Evolutionary conservation across 176 grass and related monocot species (phyloP), one percentile per base, ranked within the genome.

Genomic region (Oryza rufipogon): DNA sequence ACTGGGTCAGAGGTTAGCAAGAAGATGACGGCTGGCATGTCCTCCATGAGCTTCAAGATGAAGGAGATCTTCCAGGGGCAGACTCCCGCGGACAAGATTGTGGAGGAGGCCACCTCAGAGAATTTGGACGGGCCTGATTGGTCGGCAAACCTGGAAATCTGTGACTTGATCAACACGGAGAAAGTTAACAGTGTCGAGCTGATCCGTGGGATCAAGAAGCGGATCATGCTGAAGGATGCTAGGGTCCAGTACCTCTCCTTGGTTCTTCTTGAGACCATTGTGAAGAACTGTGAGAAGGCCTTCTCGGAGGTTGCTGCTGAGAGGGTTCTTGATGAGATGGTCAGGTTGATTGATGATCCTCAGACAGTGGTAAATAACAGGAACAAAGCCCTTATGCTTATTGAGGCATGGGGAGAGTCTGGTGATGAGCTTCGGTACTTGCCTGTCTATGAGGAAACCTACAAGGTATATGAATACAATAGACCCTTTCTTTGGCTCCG

Each of bases 221-320:
- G 94, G 76, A 90, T 97, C 82, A 87, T 97, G 94, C 83, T 97
- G 74, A 97, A 92, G 88, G 88, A 97, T 19, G 80, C 92, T 3
- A 92, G 84, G 88, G 74, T 92, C 32, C 94, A 97, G 74, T 97
- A 91, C 83, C 92, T 94, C 34, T 74, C 94, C 22, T 69, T 97
- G n/a, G 88, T 94, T 3, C 88, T 97, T 36, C 92, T 97, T 32
- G 94, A 97, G 85, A 97, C 94, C 9, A 89, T 91, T 73, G 94
- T 97, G 45, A 97, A 94, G 80, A 97, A 97, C 86, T 94, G 94
- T 11, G 94, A 97, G 88, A 94, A 94, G 83, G 90, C 94, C 39
- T 97, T 97, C 79, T 97, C 94, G 0, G 94, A 94, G 88, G 86
- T 97, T 69, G 94, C 94, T 3, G 92, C 94, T 6, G 94, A 97